phyloP scores from a whole-genome alignment of 768 basidiomycete species.

The Xerocomus spinulosus region DNA sequence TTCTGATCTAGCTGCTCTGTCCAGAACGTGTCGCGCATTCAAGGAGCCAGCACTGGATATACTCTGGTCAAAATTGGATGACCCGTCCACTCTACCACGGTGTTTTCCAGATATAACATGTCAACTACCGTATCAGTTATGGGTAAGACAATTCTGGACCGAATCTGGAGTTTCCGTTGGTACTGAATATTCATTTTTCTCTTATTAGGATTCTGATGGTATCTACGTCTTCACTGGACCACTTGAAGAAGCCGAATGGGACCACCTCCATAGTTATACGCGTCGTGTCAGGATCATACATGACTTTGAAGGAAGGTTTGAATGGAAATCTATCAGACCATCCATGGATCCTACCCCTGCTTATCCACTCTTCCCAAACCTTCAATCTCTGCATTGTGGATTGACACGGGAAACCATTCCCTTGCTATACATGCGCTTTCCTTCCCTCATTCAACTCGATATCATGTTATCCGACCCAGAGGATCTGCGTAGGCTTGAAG shows the following conservation, averaged over 20 bases:
- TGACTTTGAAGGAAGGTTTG: background rate
- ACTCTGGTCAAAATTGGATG: conserved; percentile 3
- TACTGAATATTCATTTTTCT: background rate
- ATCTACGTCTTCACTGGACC: background rate
- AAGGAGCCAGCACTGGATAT: conserved; percentile 7
- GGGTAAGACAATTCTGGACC: background rate
- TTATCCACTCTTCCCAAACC: conserved; percentile 1
- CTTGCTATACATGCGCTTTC: background rate
- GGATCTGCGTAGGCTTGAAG: background rate
- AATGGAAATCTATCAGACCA: background rate
- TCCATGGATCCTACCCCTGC: background rate
- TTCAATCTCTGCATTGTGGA: background rate
- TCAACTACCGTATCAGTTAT: background rate
- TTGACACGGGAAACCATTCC: background rate
- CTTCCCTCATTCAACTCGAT: background rate
- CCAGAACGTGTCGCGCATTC: conserved; percentile 3
- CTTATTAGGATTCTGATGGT: too few relatives aligned
- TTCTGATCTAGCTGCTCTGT: background rate
- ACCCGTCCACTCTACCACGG: background rate
- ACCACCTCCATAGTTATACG: conserved; percentile 1
- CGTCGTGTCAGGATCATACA: background rate
- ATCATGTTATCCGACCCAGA: background rate
- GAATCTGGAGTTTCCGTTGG: background rate
- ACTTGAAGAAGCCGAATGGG: conserved; percentile 1
- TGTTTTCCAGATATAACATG: conserved; percentile 3